Evolutionary conservation across 2,329 filamentous ascomycete species (phyloP).

Genomic region (Monosporascus cannonballus): DNA sequence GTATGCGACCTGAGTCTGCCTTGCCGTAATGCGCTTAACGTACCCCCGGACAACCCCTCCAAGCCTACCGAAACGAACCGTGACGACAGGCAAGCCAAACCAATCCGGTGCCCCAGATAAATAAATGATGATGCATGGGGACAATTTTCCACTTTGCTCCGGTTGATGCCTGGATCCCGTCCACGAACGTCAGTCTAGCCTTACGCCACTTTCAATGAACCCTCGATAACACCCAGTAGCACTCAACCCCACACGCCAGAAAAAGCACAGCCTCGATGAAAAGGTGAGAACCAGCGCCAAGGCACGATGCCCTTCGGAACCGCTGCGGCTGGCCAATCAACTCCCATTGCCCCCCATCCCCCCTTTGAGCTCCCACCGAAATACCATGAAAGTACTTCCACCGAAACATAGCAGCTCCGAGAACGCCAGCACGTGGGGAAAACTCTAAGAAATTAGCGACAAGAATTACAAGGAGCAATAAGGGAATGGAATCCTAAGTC

Average conservation of each 20-base stretch:
- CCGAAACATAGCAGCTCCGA: neutral
- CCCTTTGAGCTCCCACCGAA: neutral
- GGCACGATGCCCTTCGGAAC: neutral
- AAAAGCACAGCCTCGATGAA: neutral
- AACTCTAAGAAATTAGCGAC: no score
- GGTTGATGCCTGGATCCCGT: neutral
- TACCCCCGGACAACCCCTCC: neutral
- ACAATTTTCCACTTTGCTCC: neutral
- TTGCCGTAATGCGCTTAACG: neutral
- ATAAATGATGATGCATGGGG: neutral
- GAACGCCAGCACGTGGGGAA: neutral
- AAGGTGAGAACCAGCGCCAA: neutral
- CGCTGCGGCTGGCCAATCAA: neutral
- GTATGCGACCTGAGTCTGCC: neutral
- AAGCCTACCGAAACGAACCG: neutral
- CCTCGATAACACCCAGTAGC: neutral
- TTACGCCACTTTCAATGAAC: neutral
- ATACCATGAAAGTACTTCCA: neutral
- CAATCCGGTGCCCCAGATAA: neutral
- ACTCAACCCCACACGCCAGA: neutral
- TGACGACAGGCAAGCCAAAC: neutral
- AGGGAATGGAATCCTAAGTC: neutral
- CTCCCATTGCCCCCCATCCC: neutral
- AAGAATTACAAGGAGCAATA: neutral
- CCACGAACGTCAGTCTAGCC: neutral